phyloP scores from a whole-genome alignment of 441 rosid species.

The Adansonia grandidieri region DNA sequence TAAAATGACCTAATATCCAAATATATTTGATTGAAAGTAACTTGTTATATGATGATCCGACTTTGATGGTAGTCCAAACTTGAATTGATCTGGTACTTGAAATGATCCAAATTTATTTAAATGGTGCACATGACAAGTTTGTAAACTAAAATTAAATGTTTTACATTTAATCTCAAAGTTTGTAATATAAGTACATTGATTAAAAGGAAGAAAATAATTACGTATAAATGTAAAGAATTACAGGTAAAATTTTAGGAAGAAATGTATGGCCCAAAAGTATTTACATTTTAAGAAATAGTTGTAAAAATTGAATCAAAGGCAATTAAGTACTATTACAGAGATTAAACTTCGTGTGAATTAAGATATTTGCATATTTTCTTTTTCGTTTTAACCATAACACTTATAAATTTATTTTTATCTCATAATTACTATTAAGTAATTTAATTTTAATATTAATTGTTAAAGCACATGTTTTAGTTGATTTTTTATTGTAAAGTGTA shows the following conservation, averaged over 20 bases:
- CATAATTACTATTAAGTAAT: not conserved
- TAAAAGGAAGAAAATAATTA: not conserved
- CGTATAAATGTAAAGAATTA: not conserved
- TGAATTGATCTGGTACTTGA: not conserved
- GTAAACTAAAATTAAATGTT: not conserved
- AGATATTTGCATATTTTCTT: not conserved
- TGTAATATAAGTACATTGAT: not conserved
- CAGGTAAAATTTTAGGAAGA: not conserved
- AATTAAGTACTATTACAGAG: not conserved
- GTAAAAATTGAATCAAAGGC: not conserved
- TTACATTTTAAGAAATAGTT: not conserved
- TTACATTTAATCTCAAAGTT: conserved; percentile 4
- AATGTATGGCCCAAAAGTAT: not conserved
- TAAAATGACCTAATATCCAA: not conserved
- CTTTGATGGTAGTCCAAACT: not conserved
- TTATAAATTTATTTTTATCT: too few species aligned
- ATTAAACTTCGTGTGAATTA: conserved; percentile 4
- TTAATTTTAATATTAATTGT: not conserved
- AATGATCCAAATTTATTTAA: not conserved
- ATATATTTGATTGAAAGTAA: not conserved
- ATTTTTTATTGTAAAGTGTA: not conserved
- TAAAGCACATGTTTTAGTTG: not conserved
- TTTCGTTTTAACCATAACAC: not conserved
- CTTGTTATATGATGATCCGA: too few species aligned
- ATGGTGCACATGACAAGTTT: not conserved